These are phyloP conservation scores for Leishmania mexicana DNA, from an alignment of 208 protist species.

Conservation along the genomic window DNA sequence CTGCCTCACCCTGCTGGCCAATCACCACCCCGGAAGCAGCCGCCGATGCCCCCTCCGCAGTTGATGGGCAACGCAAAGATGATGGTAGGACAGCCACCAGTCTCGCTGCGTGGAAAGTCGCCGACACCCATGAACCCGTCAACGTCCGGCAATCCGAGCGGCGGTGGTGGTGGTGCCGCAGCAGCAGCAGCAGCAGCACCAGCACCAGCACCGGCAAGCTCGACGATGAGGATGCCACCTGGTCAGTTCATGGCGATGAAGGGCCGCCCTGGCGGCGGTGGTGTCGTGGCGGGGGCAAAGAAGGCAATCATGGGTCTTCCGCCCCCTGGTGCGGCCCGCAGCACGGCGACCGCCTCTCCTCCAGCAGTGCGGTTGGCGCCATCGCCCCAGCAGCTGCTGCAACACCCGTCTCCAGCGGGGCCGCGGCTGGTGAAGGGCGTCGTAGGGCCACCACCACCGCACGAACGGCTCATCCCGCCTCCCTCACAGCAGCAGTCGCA, in stretches of 20 bases:
- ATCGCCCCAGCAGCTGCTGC: not conserved
- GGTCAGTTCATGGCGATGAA: constrained; percentile 10
- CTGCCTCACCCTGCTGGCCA: not conserved
- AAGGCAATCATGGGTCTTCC: not conserved
- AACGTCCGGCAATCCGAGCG: not conserved
- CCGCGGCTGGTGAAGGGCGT: constrained; percentile 16
- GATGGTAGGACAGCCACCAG: not conserved
- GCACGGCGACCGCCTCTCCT: not conserved
- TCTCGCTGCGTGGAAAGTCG: not conserved
- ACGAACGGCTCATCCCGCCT: not conserved
- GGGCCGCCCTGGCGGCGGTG: not conserved
- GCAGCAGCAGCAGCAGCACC: not conserved
- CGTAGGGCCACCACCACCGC: constrained; percentile 5
- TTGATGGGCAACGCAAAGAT: not conserved
- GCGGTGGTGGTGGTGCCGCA: not conserved
- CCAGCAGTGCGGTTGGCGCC: not conserved
- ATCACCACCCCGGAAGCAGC: constrained; percentile 1
- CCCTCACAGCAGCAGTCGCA: not conserved
- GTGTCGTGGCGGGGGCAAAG: not conserved
- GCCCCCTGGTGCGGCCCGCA: not conserved
- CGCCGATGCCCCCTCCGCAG: not conserved
- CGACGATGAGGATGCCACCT: not conserved
- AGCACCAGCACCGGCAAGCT: not conserved
- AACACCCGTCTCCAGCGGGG: not conserved
- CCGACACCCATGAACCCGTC: not conserved